Base-by-base conservation (phyloP, 2,329 filamentous ascomycete genomes). In the Pestalotiopsis sp. region DNA sequence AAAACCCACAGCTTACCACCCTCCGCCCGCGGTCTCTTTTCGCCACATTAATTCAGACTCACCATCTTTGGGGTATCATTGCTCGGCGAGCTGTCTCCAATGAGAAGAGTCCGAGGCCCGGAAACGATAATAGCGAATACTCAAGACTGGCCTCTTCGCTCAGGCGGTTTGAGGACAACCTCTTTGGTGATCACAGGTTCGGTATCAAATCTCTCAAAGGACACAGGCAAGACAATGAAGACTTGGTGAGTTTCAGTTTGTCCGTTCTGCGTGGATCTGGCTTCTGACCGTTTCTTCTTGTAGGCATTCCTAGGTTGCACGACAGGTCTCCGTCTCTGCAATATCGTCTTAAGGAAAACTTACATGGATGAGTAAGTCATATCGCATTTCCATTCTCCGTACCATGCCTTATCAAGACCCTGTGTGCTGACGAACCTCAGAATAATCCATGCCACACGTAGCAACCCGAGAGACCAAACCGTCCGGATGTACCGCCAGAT, bases 251-350 rank as follows among this genome's bases (percentile, higher is more conserved):
- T 73, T 3, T 52, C 9, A 9, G 14, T 12, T 25, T 20, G 11
- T 5, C 4, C 25, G 23, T 12, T 27, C 65, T 68, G 25, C 6
- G 17, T 40, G 14, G n/a, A 4, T 27, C 23, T 38, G 45, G 23
- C 25, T 31, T 36, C 59, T 58, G 13, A 27, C 23, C 20, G 13
- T 9, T 31, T 31, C 7, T 62, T 40, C n/a, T 40, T 23, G 9
- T 36, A 87, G 85, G 85, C 84, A 0, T 89, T 89, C 73, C 80
- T 88, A 12, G 84, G 84, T 57, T 82, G 88, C 4, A 87, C 86
- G 4, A 87, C 87, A 79, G 83, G 86, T 66, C 82, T 85, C 2
- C 82, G 86, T 3, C 81, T 89, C 4, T 88, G 86, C 74, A 87
- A 89, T 68, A 88, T 89, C 66, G 83, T 89, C 14, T 77, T 88